A percentile compares a stretch with the other conserved stretches of the same genome.
phyloP scores from a whole-genome alignment of 495 filamentous ascomycete species.

The Penicillium fimorum region DNA sequence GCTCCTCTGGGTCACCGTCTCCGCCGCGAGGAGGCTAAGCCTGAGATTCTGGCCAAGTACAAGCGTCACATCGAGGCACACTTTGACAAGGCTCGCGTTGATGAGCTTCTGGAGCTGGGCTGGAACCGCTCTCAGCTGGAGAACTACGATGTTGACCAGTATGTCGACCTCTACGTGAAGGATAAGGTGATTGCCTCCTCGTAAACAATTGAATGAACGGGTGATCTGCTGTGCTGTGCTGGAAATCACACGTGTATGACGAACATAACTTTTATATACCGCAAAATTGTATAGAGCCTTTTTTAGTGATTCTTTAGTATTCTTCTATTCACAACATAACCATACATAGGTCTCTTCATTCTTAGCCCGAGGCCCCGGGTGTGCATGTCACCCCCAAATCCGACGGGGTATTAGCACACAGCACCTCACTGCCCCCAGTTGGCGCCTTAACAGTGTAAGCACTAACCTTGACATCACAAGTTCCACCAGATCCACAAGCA shows the following conservation, averaged over 20 bases:
- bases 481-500: conserved; percentile 40
- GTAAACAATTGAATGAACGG: conserved; percentile 14
- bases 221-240: not conserved
- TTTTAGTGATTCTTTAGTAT: not conserved
- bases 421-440: conserved; percentile 31
- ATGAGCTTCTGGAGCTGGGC: conserved; percentile 75
- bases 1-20: conserved; percentile 91
- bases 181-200: conserved; percentile 48
- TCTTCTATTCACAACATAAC: not conserved
- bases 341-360: not conserved
- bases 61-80: conserved; percentile 85
- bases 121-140: conserved; percentile 72
- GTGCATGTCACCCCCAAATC: conserved; percentile 38
- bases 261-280: conserved; percentile 20
- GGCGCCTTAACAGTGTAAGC: conserved; percentile 35
- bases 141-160: conserved; percentile 80
- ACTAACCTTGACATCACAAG: conserved; percentile 36
- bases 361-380: conserved; percentile 37
- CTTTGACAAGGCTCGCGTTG: conserved; percentile 69
- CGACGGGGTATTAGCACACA: conserved; percentile 43
- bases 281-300: conserved; percentile 18
- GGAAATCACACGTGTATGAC: conserved; percentile 20
- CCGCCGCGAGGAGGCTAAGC: conserved; percentile 94
- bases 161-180: conserved; percentile 91
- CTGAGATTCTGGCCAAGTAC: conserved; percentile 91